A percentile compares a stretch with the other conserved stretches of the same genome.
Conservation (phyloP, 441 rosid genomes). For the Brassica balearica region DNA sequence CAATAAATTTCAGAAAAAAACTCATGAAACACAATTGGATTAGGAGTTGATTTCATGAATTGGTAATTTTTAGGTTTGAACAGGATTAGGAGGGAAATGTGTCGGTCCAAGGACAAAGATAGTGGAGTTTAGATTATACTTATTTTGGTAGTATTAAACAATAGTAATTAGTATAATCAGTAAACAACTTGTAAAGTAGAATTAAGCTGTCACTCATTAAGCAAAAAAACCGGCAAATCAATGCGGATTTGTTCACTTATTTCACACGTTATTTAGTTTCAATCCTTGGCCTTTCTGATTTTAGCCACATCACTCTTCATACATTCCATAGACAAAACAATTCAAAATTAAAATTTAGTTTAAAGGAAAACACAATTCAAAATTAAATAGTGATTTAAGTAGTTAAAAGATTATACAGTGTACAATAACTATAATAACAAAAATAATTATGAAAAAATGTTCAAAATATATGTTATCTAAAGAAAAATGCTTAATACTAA, state of each 20-base stretch:
- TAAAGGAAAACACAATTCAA: too few species aligned
- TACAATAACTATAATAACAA: too few species aligned
- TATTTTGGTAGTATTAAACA: background rate
- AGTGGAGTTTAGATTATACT: conserved; percentile 31
- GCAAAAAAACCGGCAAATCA: conserved; percentile 29
- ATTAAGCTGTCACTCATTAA: conserved; percentile 43
- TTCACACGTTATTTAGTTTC: conserved; percentile 32
- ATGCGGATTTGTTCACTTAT: conserved; percentile 24
- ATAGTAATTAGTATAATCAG: conserved; percentile 16
- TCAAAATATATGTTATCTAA: too few species aligned
- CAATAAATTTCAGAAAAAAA: background rate
- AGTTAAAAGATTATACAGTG: too few species aligned
- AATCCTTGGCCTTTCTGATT: conserved; percentile 11
- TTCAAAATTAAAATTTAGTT: background rate
- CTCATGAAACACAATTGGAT: background rate
- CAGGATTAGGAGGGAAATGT: conserved; percentile 34
- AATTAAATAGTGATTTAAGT: too few species aligned
- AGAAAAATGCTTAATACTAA: too few species aligned
- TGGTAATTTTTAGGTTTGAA: conserved; percentile 1
- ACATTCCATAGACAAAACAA: conserved; percentile 1
- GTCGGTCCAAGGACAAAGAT: conserved; percentile 37
- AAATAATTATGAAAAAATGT: too few species aligned
- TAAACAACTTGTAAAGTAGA: conserved; percentile 34
- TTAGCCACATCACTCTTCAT: conserved; percentile 11
- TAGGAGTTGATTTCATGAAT: background rate